A percentile compares a stretch with the other conserved stretches of the same genome.
Evolutionary conservation across 2,329 filamentous ascomycete genomes (phyloP).

Genomic region (Chaetomium sp.): DNA sequence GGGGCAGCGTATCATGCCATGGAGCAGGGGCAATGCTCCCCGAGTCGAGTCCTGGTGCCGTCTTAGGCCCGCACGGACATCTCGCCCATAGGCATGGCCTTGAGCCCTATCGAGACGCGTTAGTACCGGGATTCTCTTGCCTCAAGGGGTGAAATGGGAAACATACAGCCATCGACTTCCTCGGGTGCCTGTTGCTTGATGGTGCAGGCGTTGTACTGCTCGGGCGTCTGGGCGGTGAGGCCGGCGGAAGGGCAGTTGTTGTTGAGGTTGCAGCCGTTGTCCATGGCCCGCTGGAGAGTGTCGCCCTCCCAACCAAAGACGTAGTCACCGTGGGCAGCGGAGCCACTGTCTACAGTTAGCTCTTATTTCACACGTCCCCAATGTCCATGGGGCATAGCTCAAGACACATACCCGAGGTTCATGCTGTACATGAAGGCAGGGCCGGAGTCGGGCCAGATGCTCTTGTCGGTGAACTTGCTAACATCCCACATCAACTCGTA

Average conservation of each 20-base stretch:
- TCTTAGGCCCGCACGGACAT: constrained; percentile 39
- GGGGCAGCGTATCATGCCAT: background rate
- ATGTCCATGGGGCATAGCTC: background rate
- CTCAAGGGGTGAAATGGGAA: background rate
- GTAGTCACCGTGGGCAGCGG: constrained; percentile 55
- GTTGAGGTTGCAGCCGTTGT: constrained; percentile 52
- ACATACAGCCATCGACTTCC: constrained; percentile 53
- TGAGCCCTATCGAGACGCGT: constrained; percentile 35
- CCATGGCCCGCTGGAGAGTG: constrained; percentile 52
- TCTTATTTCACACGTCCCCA: background rate
- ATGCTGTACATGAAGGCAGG: constrained; percentile 48
- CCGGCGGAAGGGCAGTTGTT: constrained; percentile 47
- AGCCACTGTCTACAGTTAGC: constrained; percentile 38
- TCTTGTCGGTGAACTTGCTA: constrained; percentile 45
- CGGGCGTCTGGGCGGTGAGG: constrained; percentile 49
- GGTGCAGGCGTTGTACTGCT: constrained; percentile 51
- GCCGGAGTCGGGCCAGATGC: constrained; percentile 48
- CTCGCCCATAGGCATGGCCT: constrained; percentile 41
- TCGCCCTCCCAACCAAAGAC: constrained; percentile 55
- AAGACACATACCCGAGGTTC: constrained; percentile 44
- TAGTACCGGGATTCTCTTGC: background rate
- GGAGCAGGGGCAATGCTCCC: background rate
- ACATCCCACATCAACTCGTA: constrained; percentile 54
- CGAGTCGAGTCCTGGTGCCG: background rate
- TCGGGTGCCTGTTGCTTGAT: constrained; percentile 51